A percentile compares a stretch with the other conserved stretches of the same genome.
Conservation (phyloP, 179 eudicot species). For the Beta lomatogona region DNA sequence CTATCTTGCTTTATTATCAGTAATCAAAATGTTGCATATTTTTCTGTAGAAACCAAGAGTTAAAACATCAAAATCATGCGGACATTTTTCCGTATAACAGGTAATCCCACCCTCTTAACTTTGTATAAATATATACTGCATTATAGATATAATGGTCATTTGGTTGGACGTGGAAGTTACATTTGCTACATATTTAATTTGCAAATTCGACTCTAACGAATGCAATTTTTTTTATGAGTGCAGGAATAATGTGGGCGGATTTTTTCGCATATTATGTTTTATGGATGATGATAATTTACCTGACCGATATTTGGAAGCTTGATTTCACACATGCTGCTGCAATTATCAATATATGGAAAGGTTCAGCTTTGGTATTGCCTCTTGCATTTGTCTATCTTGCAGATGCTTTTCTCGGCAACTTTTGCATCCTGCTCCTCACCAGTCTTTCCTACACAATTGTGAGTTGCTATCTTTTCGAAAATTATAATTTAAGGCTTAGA, state of each 20-base stretch:
- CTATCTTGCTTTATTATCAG: not conserved
- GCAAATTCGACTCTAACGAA: not conserved
- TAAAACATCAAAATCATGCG: not conserved
- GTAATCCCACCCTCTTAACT: not conserved
- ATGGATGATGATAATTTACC: conserved; percentile 54
- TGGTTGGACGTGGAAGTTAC: not conserved
- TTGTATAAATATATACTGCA: not conserved
- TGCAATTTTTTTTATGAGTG: not conserved
- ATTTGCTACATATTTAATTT: not conserved
- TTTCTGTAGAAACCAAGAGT: not conserved
- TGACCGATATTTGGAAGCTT: conserved; percentile 59
- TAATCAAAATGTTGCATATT: not conserved
- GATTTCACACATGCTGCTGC: conserved; percentile 53
- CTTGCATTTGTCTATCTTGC: conserved; percentile 38
- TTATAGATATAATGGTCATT: not conserved
- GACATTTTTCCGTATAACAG: not conserved
- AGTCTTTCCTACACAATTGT: conserved; percentile 48
- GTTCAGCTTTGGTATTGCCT: conserved; percentile 31
- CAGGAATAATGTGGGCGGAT: conserved; percentile 59
- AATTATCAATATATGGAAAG: conserved; percentile 54
- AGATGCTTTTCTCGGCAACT: conserved; percentile 48
- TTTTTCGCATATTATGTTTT: conserved; percentile 37
- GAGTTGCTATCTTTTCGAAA: conserved; percentile 19
- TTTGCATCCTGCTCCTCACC: conserved; percentile 42
- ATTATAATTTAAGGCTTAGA: no score